Evolutionary conservation across 805 yeast species (phyloP).

Genomic region (Debaryomyces tyrocola): DNA sequence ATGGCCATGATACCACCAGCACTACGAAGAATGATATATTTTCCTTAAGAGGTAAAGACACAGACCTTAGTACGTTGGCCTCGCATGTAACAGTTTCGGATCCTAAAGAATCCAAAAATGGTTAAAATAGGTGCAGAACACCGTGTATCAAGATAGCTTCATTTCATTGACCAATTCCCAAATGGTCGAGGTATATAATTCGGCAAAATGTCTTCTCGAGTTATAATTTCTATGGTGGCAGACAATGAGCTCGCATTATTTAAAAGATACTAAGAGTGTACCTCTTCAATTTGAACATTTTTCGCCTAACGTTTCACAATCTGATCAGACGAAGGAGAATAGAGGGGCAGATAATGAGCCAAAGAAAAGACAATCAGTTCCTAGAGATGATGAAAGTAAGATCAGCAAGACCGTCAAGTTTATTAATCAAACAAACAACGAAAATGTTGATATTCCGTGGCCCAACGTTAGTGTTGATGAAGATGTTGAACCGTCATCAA

Average conservation of each 20-base stretch:
- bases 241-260: neutral
- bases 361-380: neutral
- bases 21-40: conserved; percentile 1
- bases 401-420: neutral
- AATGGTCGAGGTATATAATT: neutral
- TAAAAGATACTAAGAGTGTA: neutral
- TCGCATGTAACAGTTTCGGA: neutral
- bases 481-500: neutral
- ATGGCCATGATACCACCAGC: neutral
- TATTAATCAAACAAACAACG: neutral
- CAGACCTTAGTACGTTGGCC: neutral
- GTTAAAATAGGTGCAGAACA: neutral
- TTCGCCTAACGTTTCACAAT: neutral
- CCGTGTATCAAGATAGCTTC: neutral
- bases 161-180: neutral
- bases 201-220: neutral
- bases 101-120: neutral
- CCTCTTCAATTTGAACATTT: neutral
- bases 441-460: neutral
- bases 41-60: neutral
- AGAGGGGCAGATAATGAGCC: no score
- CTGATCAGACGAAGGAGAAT: no score
- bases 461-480: neutral
- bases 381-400: neutral
- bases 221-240: neutral